Evolutionary conservation across 2,329 filamentous ascomycete genomes (phyloP), one percentile per base, ranked within the genome.

Genomic region (Stemphylium beticola): DNA sequence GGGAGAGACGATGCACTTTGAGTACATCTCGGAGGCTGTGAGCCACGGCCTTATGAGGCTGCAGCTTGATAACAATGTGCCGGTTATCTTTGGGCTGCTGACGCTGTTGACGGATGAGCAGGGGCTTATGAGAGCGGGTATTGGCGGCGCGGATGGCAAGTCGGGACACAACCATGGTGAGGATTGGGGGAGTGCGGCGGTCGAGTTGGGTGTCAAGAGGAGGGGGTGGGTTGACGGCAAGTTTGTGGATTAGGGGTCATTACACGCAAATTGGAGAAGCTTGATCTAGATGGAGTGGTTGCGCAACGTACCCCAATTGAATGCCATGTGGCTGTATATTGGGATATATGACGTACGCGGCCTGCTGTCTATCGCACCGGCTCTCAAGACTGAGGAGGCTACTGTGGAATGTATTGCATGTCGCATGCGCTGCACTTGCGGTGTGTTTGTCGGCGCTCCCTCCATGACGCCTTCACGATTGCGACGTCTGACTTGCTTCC

Each of bases 1-100:
- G 82, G 95, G 95, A 75, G 91, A 96, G 78, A 98, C 95, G 6
- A 97, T 97, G 92, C 95, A 99, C 79, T 99, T 99, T 72, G 95
- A 99, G 79, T 98, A 99, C 80, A 99, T 99, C 68, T 85, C 93
- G 37, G 95, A 98, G 62, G 86, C 91, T 36, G 92, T 96, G 6
- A 92, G 87, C 53, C 91, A 96, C 58, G 95, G 92, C 6, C 83
- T 99, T 57, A 99, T 99, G 95, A 87, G 91, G 61, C 87, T 98
- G 55, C 92, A 96, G 76, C 82, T 98, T 50, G 93, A 99, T 74
- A 87, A 87, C 9, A 90, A 91, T 39, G 86, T 96, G 45, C 95
- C 95, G 29, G 89, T 99, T 55, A 85, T 98, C 55, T 96, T 98
- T 76, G 93, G 95, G 12, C 81, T 98, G 66, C 80, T 99, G 76